phyloP scores from a whole-genome alignment of 106 monocot genomes.

The Apostasia shenzhenica region DNA sequence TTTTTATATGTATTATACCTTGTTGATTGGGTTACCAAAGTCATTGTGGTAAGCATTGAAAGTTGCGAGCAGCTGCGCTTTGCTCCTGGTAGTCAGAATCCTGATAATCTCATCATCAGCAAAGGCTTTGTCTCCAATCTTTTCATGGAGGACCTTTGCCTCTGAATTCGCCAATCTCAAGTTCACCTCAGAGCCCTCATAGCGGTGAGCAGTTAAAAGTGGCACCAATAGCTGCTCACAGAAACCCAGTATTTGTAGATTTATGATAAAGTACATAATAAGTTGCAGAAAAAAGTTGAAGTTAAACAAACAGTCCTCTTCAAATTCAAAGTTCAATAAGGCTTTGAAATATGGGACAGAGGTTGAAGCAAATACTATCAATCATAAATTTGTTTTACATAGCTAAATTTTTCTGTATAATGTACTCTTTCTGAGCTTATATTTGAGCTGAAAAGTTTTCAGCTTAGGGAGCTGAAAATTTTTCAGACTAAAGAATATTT shows the following conservation, averaged over 20 bases:
- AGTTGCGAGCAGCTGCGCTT: constrained; percentile 65
- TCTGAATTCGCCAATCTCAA: constrained; percentile 61
- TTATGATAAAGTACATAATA: no score
- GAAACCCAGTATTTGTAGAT: not conserved
- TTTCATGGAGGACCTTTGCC: constrained; percentile 80
- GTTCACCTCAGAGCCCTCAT: constrained; percentile 72
- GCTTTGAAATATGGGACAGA: no score
- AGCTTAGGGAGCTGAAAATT: no score
- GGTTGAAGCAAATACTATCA: no score
- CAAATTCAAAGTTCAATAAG: no score
- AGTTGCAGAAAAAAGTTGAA: no score
- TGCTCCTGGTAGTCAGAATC: constrained; percentile 82
- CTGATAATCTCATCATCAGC: constrained; percentile 69
- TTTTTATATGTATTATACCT: constrained; percentile 30
- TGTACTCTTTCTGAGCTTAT: no score
- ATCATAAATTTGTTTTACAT: no score
- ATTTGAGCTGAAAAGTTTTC: no score
- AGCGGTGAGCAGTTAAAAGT: constrained; percentile 56
- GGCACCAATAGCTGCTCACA: constrained; percentile 51
- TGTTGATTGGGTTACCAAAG: constrained; percentile 58
- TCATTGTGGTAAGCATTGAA: constrained; percentile 71
- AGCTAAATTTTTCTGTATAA: no score
- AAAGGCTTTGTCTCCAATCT: constrained; percentile 60
- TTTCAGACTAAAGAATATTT: no score
- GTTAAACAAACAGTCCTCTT: no score